These are phyloP conservation scores for Malania oleifera DNA, from an alignment of 164 flowering plant species.

Conservation along the genomic window DNA sequence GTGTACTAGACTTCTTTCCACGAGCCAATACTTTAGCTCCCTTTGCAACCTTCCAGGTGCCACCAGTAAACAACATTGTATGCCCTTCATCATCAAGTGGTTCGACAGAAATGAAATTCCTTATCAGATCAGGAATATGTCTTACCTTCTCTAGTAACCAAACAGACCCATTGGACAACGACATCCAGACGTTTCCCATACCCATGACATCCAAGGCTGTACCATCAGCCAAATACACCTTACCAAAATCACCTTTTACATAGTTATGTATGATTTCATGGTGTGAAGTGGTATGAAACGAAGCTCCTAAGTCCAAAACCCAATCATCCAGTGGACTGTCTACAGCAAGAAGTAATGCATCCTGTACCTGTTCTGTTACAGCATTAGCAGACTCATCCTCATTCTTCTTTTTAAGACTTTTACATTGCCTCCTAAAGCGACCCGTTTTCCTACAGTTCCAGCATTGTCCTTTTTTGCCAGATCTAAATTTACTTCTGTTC, in stretches of 20 bases:
- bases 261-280: background rate
- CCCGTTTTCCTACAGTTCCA: too few relatives aligned
- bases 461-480: too few relatives aligned
- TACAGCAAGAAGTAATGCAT: conserved; percentile 1
- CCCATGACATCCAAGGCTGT: background rate
- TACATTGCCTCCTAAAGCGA: too few relatives aligned
- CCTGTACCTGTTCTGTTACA: background rate
- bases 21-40: too few relatives aligned
- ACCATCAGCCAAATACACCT: conserved; percentile 1
- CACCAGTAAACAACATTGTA: too few relatives aligned
- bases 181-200: too few relatives aligned
- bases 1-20: too few relatives aligned
- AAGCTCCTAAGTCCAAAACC: too few relatives aligned
- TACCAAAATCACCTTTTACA: background rate
- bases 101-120: background rate
- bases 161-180: too few relatives aligned
- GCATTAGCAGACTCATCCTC: background rate
- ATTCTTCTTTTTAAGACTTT: background rate
- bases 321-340: conserved; percentile 1
- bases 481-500: background rate
- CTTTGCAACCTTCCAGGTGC: too few relatives aligned
- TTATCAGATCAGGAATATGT: background rate
- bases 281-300: background rate
- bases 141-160: too few relatives aligned
- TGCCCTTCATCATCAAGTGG: background rate